phyloP scores from a whole-genome alignment of 257 asterid genomes.

The Avicennia marina region DNA sequence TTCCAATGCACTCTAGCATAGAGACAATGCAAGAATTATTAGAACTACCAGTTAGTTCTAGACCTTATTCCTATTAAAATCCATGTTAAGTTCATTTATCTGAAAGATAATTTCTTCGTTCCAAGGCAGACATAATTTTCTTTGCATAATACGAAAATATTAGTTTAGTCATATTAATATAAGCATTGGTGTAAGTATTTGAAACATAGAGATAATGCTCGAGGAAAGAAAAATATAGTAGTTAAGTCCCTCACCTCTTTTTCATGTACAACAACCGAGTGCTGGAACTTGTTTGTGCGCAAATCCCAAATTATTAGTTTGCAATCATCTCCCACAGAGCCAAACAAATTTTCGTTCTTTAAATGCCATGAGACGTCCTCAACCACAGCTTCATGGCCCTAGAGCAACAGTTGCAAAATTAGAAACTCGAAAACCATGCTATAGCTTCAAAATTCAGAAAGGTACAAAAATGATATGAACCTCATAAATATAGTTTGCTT shows the following conservation, averaged over 20 bases:
- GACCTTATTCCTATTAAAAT: no score
- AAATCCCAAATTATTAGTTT: constrained; percentile 87
- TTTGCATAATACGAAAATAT: no score
- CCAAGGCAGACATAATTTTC: no score
- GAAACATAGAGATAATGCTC: background rate
- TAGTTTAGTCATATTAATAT: no score
- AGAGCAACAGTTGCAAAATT: constrained; percentile 11
- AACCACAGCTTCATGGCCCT: constrained; percentile 80
- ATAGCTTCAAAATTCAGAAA: background rate
- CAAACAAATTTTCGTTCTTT: constrained; percentile 72
- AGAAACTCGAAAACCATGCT: background rate
- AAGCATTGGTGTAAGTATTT: background rate
- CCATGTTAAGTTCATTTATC: no score
- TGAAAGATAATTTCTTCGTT: no score
- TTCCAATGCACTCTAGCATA: background rate
- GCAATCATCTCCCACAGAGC: constrained; percentile 97
- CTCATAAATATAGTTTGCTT: constrained; percentile 55
- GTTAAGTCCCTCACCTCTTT: constrained; percentile 56
- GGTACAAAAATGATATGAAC: constrained; percentile 24
- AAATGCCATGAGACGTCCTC: constrained; percentile 92
- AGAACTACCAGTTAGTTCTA: no score
- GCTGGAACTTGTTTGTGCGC: constrained; percentile 76
- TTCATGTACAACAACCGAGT: constrained; percentile 61
- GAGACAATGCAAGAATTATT: no score
- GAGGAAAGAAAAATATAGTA: background rate